A percentile compares a stretch with the other conserved stretches of the same genome.
phyloP scores from a whole-genome alignment of 345 rosid species.

The Microthlaspi erraticum region DNA sequence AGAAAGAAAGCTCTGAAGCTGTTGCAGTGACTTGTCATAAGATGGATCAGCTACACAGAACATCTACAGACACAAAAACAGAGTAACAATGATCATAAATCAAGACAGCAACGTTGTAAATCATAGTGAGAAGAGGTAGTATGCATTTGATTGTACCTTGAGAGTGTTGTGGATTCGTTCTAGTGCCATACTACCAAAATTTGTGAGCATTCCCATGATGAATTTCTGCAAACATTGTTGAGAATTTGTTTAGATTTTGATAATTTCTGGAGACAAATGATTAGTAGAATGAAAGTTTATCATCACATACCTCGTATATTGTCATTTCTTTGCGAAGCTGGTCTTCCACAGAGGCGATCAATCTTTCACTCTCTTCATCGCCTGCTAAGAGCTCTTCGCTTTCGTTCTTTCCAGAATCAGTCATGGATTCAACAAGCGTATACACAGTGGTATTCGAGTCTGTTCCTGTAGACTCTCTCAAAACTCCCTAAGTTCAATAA shows the following conservation, averaged over 20 bases:
- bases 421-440: constrained; percentile 68
- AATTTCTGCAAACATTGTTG: constrained; percentile 65
- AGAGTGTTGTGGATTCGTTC: constrained; percentile 92
- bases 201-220: constrained; percentile 95
- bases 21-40: constrained; percentile 91
- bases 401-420: constrained; percentile 64
- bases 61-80: constrained; percentile 57
- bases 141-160: constrained; percentile 53
- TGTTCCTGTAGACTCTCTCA: constrained; percentile 67
- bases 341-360: constrained; percentile 86
- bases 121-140: not conserved
- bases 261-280: constrained; percentile 26
- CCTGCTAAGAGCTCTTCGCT: constrained; percentile 68
- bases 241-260: constrained; percentile 32
- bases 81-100: constrained; percentile 14
- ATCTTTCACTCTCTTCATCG: constrained; percentile 80
- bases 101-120: constrained; percentile 1
- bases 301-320: constrained; percentile 70
- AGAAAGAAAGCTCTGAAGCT: constrained; percentile 87
- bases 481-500: constrained; percentile 68
- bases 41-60: constrained; percentile 91
- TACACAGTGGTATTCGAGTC: constrained; percentile 56
- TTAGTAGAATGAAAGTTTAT: constrained; percentile 10
- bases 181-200: constrained; percentile 87
- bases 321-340: constrained; percentile 92